Percentiles rank a stretch among this genome's conserved stretches.
phyloP scores from a whole-genome alignment of 768 basidiomycete genomes.

The Tulasnella sp. region DNA sequence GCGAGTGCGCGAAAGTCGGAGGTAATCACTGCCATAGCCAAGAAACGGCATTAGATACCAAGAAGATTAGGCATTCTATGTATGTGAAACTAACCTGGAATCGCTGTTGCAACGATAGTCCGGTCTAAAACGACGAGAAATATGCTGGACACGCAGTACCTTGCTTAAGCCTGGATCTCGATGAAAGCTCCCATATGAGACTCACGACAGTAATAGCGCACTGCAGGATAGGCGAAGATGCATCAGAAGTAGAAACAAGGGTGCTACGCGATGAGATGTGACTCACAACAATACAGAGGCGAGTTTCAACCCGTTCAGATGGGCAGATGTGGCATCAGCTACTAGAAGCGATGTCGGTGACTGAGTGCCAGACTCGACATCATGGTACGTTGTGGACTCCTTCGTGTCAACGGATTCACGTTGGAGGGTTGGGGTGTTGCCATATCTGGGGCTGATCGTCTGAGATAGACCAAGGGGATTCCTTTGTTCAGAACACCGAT shows the following conservation, averaged over 20 bases:
- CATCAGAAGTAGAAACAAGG: not conserved
- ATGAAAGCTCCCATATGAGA: not conserved
- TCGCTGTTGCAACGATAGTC: constrained; percentile 8
- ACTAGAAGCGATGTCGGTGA: too few relatives aligned
- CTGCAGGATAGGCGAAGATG: not conserved
- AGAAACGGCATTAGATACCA: not conserved
- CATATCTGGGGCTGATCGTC: too few relatives aligned
- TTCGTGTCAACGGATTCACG: too few relatives aligned
- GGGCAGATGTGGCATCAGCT: not conserved
- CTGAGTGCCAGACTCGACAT: too few relatives aligned
- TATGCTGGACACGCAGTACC: not conserved
- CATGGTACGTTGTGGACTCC: too few relatives aligned
- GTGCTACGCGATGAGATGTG: not conserved
- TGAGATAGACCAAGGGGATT: too few relatives aligned
- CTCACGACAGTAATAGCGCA: not conserved
- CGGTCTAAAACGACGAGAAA: constrained; percentile 8
- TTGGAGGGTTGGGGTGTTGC: too few relatives aligned
- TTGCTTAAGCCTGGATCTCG: not conserved
- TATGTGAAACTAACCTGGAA: not conserved
- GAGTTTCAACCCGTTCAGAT: not conserved
- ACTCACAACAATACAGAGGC: not conserved
- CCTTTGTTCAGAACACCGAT: too few relatives aligned
- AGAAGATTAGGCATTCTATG: not conserved
- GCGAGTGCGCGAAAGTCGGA: constrained; percentile 11
- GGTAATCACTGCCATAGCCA: not conserved